phyloP scores from a whole-genome alignment of 75 land plant species.

The Sequoiadendron giganteum region DNA sequence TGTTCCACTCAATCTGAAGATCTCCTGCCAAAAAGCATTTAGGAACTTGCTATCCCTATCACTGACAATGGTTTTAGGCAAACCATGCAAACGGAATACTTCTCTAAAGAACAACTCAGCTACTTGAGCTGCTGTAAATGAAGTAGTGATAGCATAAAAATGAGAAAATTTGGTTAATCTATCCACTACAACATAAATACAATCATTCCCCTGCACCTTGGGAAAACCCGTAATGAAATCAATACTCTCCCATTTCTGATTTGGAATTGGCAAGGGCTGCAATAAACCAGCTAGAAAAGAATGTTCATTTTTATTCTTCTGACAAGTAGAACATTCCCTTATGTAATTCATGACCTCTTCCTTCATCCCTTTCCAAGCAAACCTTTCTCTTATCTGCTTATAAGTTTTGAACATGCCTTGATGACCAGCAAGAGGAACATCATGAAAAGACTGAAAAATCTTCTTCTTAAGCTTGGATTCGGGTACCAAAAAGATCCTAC shows the following conservation, averaged over 20 bases:
- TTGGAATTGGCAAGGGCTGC: not conserved
- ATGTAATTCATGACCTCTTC: not conserved
- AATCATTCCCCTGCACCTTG: not conserved
- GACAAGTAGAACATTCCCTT: not conserved
- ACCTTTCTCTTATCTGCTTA: not conserved
- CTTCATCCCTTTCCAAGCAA: not conserved
- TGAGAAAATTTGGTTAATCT: not conserved
- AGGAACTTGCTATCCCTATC: too few relatives aligned
- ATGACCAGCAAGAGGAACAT: not conserved
- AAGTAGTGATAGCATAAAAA: not conserved
- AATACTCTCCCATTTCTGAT: not conserved
- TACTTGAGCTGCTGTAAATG: too few relatives aligned
- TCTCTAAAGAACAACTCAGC: too few relatives aligned
- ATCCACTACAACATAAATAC: not conserved
- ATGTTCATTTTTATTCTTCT: not conserved
- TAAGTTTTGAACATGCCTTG: not conserved
- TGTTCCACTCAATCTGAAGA: too few relatives aligned
- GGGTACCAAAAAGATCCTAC: not conserved
- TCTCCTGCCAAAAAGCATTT: too few relatives aligned
- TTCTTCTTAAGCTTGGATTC: not conserved
- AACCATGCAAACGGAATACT: too few relatives aligned
- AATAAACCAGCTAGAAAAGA: not conserved
- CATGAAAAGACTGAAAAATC: not conserved
- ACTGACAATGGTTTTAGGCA: too few relatives aligned
- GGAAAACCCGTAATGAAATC: not conserved